Evolutionary conservation across 352 stramenopile genomes (phyloP).

Genomic region (Globisporangium mamillatum): DNA sequence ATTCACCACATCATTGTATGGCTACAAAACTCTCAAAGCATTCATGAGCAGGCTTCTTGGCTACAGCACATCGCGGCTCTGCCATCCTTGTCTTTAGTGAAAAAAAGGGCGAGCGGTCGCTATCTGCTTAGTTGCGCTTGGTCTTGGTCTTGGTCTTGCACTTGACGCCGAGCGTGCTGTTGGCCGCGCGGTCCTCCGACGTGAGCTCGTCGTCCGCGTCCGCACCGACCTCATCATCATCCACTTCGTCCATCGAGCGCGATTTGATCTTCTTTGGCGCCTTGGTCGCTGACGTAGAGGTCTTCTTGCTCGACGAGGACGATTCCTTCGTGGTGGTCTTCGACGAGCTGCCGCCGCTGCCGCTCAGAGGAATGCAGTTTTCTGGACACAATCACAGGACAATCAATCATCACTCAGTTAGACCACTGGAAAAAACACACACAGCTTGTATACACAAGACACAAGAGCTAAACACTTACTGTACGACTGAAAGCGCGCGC

Average conservation of each 20-base stretch:
- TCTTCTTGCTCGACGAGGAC: not conserved
- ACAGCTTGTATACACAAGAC: not conserved
- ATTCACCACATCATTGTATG: no score
- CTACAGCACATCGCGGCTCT: no score
- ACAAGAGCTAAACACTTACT: conserved; percentile 21
- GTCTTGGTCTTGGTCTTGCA: not conserved
- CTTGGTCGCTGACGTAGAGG: not conserved
- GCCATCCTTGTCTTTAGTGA: no score
- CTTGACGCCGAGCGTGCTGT: not conserved
- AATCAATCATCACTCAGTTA: not conserved
- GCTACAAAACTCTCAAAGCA: no score
- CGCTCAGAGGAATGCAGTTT: conserved; percentile 3
- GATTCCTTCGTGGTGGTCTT: not conserved
- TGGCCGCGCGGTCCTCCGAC: not conserved
- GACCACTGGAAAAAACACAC: not conserved
- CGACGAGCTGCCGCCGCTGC: not conserved
- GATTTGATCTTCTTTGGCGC: not conserved
- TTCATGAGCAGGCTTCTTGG: no score
- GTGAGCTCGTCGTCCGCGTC: not conserved
- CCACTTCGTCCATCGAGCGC: conserved; percentile 1
- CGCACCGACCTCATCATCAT: not conserved
- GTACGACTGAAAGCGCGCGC: conserved; percentile 37
- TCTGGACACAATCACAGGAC: not conserved
- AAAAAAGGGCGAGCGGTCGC: no score
- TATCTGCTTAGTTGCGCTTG: not conserved